A percentile compares a stretch with the other conserved stretches of the same genome.
phyloP scores from a whole-genome alignment of 2,329 filamentous ascomycete species.

The Pseudopithomyces chartarum region DNA sequence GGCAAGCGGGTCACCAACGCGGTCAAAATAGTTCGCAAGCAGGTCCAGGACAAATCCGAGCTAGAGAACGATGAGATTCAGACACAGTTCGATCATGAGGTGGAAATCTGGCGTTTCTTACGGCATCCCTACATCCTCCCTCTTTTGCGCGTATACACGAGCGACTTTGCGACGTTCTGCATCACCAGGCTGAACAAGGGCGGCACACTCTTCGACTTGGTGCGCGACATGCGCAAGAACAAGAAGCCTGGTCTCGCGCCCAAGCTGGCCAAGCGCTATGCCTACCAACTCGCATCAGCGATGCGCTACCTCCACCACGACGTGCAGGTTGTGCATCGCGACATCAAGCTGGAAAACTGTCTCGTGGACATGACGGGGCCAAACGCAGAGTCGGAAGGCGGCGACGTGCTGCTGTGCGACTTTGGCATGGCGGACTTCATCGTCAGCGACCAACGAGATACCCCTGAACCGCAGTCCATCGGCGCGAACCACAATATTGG shows the following conservation, averaged over 20 bases:
- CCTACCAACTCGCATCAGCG: slow-evolving; percentile 67
- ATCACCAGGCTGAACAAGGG: slow-evolving; percentile 68
- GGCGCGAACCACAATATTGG: slow-evolving; percentile 52
- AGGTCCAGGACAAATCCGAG: slow-evolving; percentile 60
- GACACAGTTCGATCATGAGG: slow-evolving; percentile 71
- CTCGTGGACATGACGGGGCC: slow-evolving; percentile 61
- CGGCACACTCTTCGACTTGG: slow-evolving; percentile 67
- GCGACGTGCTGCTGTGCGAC: slow-evolving; percentile 67
- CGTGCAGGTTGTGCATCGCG: slow-evolving; percentile 68
- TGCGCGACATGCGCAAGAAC: slow-evolving; percentile 58
- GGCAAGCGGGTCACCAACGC: slow-evolving; percentile 62
- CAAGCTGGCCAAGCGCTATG: slow-evolving; percentile 62
- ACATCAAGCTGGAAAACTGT: slow-evolving; percentile 73
- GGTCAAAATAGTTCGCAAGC: slow-evolving; percentile 71
- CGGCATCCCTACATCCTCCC: slow-evolving; percentile 66
- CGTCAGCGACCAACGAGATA: slow-evolving; percentile 58
- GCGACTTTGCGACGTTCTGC: slow-evolving; percentile 71
- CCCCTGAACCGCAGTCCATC: slow-evolving; percentile 55
- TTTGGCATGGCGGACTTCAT: slow-evolving; percentile 74
- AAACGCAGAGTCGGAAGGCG: slow-evolving; percentile 55
- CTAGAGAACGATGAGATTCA: slow-evolving; percentile 68
- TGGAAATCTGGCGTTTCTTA: slow-evolving; percentile 69
- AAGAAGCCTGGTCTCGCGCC: slow-evolving; percentile 53
- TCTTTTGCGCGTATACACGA: slow-evolving; percentile 68
- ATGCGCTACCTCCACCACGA: slow-evolving; percentile 71